Evolutionary conservation across 345 rosid species (phyloP).

Genomic region (Populus tremula): DNA sequence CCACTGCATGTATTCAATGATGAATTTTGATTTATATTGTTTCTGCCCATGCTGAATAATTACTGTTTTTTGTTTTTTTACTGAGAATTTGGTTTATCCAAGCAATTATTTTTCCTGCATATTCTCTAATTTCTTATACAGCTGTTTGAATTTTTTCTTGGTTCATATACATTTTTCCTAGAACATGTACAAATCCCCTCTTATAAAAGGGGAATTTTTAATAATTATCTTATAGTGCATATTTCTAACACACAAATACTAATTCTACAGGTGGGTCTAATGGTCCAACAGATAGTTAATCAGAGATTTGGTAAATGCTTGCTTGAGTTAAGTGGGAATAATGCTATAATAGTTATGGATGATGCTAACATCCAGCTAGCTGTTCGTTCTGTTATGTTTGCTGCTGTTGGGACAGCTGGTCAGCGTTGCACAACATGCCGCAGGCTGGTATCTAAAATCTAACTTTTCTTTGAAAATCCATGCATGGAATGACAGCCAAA

Average conservation of each 20-base stretch:
- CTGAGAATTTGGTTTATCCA: background rate
- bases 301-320: conserved; percentile 86
- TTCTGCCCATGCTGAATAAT: background rate
- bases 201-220: background rate
- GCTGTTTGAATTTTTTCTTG: background rate
- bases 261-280: conserved; percentile 63
- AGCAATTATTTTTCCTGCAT: background rate
- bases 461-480: conserved; percentile 18
- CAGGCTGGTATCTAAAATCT: conserved; percentile 64
- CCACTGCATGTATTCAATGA: background rate
- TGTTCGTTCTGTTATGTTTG: conserved; percentile 80
- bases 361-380: conserved; percentile 88
- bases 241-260: background rate
- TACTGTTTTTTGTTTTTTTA: background rate
- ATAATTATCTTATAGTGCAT: background rate
- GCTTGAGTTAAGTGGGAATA: conserved; percentile 95
- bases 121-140: background rate
- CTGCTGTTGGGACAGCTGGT: conserved; percentile 98
- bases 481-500: background rate
- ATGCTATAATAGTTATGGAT: conserved; percentile 89
- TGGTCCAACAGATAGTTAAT: conserved; percentile 76
- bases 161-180: background rate
- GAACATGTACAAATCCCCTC: background rate
- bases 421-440: conserved; percentile 99
- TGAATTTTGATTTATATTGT: background rate